Conservation (phyloP, 2,329 filamentous ascomycete species). For the Aspergillus ibericus region DNA sequence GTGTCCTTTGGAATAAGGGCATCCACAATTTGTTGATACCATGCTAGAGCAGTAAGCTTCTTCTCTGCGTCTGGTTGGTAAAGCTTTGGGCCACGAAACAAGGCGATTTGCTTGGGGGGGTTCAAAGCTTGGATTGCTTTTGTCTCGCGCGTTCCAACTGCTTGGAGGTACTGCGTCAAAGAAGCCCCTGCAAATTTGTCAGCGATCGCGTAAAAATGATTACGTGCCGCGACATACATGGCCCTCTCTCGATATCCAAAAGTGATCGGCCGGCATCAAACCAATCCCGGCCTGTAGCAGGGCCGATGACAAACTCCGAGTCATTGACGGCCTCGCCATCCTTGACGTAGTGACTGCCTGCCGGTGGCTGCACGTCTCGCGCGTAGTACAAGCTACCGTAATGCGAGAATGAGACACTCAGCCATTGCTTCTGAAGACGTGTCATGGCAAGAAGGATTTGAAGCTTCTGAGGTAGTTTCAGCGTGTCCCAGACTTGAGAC, state of each 20-base stretch:
- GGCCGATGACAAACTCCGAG: conserved; percentile 28
- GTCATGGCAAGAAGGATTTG: conserved; percentile 29
- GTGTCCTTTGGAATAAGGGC: conserved; percentile 26
- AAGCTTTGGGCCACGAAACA: conserved; percentile 31
- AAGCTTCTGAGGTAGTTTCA: conserved; percentile 26
- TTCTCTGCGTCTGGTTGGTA: conserved; percentile 26
- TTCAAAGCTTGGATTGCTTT: conserved; percentile 25
- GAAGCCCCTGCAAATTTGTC: conserved; percentile 25
- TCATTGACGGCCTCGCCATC: conserved; percentile 21
- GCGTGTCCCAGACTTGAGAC: conserved; percentile 25
- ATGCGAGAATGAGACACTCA: conserved; percentile 30
- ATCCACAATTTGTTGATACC: conserved; percentile 25
- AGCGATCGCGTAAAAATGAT: conserved; percentile 15
- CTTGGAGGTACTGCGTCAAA: conserved; percentile 26
- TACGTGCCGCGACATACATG: conserved; percentile 24
- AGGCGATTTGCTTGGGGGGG: conserved; percentile 25
- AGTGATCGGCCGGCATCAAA: conserved; percentile 24
- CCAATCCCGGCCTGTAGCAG: conserved; percentile 29
- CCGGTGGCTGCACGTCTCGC: conserved; percentile 20
- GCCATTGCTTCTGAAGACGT: conserved; percentile 27
- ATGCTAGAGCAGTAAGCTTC: conserved; percentile 26
- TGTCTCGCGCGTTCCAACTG: conserved; percentile 25
- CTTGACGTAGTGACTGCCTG: conserved; percentile 23
- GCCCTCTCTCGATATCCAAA: conserved; percentile 27
- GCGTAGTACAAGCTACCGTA: conserved; percentile 31